A percentile compares a stretch with the other conserved stretches of the same genome.
Evolutionary conservation across 257 asterid species (phyloP).

Genomic region (Rubia yunnanensis): DNA sequence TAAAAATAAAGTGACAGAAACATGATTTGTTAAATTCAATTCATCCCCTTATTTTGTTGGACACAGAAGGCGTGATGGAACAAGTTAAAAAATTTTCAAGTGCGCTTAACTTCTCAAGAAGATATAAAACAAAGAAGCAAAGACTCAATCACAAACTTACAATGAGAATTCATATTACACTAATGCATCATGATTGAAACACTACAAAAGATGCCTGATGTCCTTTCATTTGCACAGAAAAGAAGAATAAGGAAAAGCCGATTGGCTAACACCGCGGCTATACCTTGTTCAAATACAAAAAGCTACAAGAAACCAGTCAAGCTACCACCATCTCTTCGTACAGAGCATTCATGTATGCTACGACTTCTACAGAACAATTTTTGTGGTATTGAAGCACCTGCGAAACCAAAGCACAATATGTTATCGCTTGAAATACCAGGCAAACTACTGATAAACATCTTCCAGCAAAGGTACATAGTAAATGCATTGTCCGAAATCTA

Average conservation of each 20-base stretch:
- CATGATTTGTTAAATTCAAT: no score
- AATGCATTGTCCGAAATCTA: no score
- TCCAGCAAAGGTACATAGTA: not conserved
- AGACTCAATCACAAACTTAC: not conserved
- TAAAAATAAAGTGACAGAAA: not conserved
- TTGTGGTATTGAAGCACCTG: not conserved
- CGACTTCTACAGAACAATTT: not conserved
- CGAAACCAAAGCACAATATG: not conserved
- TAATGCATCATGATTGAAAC: not conserved
- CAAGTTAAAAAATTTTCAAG: no score
- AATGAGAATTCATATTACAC: not conserved
- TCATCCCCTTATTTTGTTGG: not conserved
- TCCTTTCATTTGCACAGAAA: not conserved
- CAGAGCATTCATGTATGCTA: not conserved
- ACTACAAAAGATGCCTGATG: not conserved
- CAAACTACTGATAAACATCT: not conserved
- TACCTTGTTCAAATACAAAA: not conserved
- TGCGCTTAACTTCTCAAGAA: not conserved
- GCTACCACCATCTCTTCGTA: not conserved
- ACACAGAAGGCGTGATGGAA: not conserved
- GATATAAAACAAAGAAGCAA: not conserved
- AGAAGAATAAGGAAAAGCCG: not conserved
- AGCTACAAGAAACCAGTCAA: not conserved
- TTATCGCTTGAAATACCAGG: not conserved
- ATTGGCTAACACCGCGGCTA: not conserved